Conservation (phyloP, 169 alveolate genomes). For the Miamiensis avidus region DNA sequence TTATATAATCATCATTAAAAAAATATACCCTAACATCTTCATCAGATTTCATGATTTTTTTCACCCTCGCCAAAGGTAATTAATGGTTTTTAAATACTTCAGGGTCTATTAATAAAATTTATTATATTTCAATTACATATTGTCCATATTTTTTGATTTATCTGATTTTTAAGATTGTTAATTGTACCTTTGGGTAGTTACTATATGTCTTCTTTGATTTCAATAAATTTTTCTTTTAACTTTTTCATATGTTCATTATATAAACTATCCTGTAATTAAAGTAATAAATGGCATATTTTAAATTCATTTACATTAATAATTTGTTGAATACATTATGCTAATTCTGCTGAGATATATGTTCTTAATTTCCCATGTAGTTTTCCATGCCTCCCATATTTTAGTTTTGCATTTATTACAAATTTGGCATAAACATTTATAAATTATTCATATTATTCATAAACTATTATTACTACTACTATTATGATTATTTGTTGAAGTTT, state of each 20-base stretch:
- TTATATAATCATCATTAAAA: background rate
- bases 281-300: no score
- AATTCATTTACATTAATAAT: no score
- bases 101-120: conserved; percentile 45
- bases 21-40: conserved; percentile 90
- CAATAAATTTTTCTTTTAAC: conserved; percentile 45
- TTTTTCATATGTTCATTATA: conserved; percentile 51
- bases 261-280: background rate
- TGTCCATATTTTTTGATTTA: background rate
- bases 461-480: no score
- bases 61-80: conserved; percentile 94
- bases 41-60: conserved; percentile 95
- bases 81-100: conserved; percentile 74
- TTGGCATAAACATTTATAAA: no score
- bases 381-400: no score
- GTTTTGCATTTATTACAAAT: no score
- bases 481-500: no score
- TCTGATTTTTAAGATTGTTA: background rate
- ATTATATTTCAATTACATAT: background rate
- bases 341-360: no score
- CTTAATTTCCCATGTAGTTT: no score
- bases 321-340: no score
- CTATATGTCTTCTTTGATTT: conserved; percentile 43
- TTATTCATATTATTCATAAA: no score
- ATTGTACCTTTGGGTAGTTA: conserved; percentile 39